A percentile compares a stretch with the other conserved stretches of the same genome.
Evolutionary conservation across 352 stramenopile species (phyloP).

Genomic region (Aphanomyces cochlioides): DNA sequence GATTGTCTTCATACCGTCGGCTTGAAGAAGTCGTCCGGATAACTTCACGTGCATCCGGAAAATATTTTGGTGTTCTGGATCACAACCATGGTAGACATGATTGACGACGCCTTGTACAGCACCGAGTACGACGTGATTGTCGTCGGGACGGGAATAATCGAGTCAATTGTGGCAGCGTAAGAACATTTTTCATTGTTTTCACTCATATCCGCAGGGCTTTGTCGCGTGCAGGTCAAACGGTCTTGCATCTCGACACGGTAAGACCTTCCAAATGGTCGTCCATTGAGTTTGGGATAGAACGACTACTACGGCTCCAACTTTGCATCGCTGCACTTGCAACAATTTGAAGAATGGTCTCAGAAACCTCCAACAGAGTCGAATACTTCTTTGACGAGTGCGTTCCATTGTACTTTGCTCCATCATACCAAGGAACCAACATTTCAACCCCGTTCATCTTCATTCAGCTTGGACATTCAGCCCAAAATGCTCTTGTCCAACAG

Average conservation of each 20-base stretch:
- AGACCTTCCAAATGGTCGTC: not conserved
- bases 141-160: conserved; percentile 74
- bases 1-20: too few relatives aligned
- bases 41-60: too few relatives aligned
- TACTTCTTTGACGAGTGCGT: conserved; percentile 46
- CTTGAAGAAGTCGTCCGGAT: too few relatives aligned
- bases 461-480: conserved; percentile 75
- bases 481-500: conserved; percentile 79
- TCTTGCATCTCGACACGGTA: conserved; percentile 77
- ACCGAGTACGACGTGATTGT: conserved; percentile 71
- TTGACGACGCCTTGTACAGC: conserved; percentile 6
- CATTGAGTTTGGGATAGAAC: conserved; percentile 42
- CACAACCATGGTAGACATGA: not conserved
- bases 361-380: conserved; percentile 1
- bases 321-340: conserved; percentile 55
- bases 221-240: conserved; percentile 61
- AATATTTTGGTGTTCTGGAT: too few relatives aligned
- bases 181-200: conserved; percentile 20
- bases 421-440: conserved; percentile 41
- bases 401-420: conserved; percentile 47
- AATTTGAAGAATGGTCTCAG: conserved; percentile 37
- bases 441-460: conserved; percentile 46
- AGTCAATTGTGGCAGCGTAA: conserved; percentile 72
- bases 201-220: conserved; percentile 40
- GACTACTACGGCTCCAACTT: conserved; percentile 83